Evolutionary conservation across 2,329 filamentous ascomycete genomes (phyloP).

Genomic region (Aphanocladium album): DNA sequence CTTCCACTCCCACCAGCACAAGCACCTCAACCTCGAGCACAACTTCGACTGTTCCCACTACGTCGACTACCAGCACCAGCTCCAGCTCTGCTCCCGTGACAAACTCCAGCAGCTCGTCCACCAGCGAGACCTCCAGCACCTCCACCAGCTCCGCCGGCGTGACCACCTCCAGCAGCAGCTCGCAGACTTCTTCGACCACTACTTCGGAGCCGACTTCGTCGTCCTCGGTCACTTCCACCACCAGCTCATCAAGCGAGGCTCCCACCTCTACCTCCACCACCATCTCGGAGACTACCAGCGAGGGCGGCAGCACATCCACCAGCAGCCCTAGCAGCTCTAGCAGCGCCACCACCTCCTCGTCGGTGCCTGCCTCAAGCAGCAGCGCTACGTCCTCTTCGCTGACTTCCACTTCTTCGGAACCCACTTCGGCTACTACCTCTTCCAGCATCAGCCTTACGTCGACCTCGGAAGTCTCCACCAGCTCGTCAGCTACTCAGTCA

Average conservation of each 20-base stretch:
- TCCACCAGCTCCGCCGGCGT: background rate
- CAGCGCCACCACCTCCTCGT: background rate
- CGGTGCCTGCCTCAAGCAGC: no score
- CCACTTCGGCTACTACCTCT: slow-evolving; percentile 13
- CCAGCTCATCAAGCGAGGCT: background rate
- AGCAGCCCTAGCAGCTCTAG: background rate
- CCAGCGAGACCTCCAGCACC: background rate
- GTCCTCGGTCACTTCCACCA: background rate
- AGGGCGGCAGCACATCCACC: background rate
- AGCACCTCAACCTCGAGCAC: background rate
- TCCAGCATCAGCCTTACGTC: background rate
- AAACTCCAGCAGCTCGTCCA: background rate
- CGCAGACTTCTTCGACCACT: background rate
- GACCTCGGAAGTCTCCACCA: background rate
- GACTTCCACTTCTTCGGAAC: background rate
- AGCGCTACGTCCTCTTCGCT: no score
- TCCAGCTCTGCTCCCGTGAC: background rate
- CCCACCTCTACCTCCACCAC: background rate
- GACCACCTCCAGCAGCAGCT: background rate
- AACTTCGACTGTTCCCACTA: background rate
- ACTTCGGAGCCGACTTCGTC: background rate
- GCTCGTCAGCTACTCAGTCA: background rate
- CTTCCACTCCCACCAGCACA: background rate
- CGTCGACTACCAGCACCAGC: background rate
- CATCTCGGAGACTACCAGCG: background rate